Evolutionary conservation across 1,139 yeast species (phyloP), one percentile per base, ranked within the genome.

Genomic region (Yamadazyma dushanensis): DNA sequence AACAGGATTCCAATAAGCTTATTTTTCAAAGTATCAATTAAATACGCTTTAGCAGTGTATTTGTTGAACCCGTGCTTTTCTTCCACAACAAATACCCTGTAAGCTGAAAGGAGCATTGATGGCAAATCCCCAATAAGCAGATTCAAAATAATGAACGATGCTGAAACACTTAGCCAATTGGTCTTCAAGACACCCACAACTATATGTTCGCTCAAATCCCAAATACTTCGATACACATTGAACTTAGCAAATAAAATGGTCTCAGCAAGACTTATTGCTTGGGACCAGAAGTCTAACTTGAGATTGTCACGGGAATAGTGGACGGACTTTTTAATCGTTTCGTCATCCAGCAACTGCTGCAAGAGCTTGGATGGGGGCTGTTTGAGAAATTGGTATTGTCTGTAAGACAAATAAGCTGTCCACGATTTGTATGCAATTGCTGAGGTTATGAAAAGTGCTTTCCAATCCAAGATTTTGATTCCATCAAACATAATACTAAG

Each of bases 51-150:
- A 8, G 13, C 16, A 3, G 36, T 33, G 13, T n/a, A 27, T 13
- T 27, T 33, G 16, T 33, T 33, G 27, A 33, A 33, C 6, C 36
- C 36, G 15, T 33, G 16, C 8, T 27, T 33, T 15, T 27, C 36
- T 28, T 33, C 36, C 14, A 33, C 19, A 4, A 21, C 27, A 16
- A 33, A 32, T 10, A 31, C n/a, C 4, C 19, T 26, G 15, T 13
- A 20, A 9, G 9, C 21, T 26, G 15, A 29, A 29, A 8, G 32
- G 25, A n/a, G n/a, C n/a, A n/a, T n/a, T n/a, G n/a, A n/a, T n/a
- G n/a, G n/a, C n/a, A n/a, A n/a, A n/a, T n/a, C n/a, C n/a, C n/a
- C 22, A 29, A 20, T 4, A 29, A 13, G 6, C 13, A n/a, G 8
- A 16, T 16, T 8, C 5, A 5, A 6, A 5, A 5, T 19, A 26